Conservation (phyloP, 2,329 filamentous ascomycete species). For the Botrytis squamosa region DNA sequence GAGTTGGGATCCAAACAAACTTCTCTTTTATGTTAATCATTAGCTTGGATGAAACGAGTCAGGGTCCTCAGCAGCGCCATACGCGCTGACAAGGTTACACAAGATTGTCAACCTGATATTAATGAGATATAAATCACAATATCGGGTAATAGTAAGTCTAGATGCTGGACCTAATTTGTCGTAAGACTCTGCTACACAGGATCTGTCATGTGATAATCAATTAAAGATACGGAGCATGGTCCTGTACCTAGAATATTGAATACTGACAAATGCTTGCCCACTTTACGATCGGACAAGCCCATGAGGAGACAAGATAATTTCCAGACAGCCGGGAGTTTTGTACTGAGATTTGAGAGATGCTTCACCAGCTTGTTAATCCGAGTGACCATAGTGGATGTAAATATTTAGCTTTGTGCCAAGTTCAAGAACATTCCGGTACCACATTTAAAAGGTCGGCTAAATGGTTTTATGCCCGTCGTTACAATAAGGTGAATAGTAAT, state of each 20-base stretch:
- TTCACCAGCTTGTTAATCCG: neutral
- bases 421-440: neutral
- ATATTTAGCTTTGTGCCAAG: neutral
- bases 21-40: neutral
- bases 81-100: neutral
- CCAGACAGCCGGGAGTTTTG: neutral
- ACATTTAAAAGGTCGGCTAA: neutral
- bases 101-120: neutral
- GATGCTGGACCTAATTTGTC: neutral
- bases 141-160: no score
- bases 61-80: neutral
- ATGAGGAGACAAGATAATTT: neutral
- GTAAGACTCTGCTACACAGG: neutral
- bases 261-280: neutral
- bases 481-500: neutral
- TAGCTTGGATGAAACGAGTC: conserved; percentile 5
- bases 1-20: neutral
- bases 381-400: neutral
- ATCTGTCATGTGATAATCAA: neutral
- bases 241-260: neutral
- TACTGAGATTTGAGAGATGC: conserved; percentile 1
- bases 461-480: neutral
- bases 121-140: neutral
- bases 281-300: neutral
- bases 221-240: neutral